Conservation (phyloP, 345 rosid genomes). For the Mangifera indica region DNA sequence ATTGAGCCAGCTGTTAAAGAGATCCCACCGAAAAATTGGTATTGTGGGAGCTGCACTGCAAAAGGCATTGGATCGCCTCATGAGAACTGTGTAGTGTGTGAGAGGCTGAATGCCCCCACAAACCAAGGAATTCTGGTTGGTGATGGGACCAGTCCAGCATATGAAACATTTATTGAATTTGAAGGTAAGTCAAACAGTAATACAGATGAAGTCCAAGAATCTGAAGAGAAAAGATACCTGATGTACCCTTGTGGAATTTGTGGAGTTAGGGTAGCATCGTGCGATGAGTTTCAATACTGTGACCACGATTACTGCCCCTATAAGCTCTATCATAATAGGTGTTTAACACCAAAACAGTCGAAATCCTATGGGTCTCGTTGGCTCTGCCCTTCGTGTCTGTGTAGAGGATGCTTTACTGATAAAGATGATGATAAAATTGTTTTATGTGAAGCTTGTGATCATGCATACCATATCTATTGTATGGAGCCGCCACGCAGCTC, state of each 20-base stretch:
- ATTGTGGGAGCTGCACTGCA: slow-evolving; percentile 62
- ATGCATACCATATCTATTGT: slow-evolving; percentile 86
- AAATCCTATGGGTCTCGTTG: slow-evolving; percentile 58
- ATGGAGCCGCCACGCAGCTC: slow-evolving; percentile 57
- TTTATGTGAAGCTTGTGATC: slow-evolving; percentile 89
- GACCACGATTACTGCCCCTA: slow-evolving; percentile 58
- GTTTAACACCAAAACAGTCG: slow-evolving; percentile 66
- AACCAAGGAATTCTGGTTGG: slow-evolving; percentile 24
- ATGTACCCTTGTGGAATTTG: slow-evolving; percentile 54
- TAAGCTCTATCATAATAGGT: slow-evolving; percentile 74
- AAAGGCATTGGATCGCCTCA: slow-evolving; percentile 65
- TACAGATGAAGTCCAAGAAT: slow-evolving; percentile 29
- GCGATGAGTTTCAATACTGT: slow-evolving; percentile 54
- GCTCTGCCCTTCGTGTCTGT: slow-evolving; percentile 94
- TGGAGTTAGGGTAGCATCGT: slow-evolving; percentile 40
- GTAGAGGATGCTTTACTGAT: slow-evolving; percentile 72
- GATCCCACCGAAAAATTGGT: slow-evolving; percentile 70
- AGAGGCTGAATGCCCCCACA: slow-evolving; percentile 51
- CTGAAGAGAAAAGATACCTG: slow-evolving; percentile 18
- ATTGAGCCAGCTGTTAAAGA: slow-evolving; percentile 64
- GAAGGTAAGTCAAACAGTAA: slow-evolving; percentile 46
- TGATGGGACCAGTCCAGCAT: slow-evolving; percentile 24
- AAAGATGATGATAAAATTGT: slow-evolving; percentile 75
- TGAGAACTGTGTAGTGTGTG: slow-evolving; percentile 70
- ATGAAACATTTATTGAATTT: slow-evolving; percentile 27